Evolutionary conservation across 768 basidiomycete species (phyloP).

Genomic region (Leucocoprinus sp.): DNA sequence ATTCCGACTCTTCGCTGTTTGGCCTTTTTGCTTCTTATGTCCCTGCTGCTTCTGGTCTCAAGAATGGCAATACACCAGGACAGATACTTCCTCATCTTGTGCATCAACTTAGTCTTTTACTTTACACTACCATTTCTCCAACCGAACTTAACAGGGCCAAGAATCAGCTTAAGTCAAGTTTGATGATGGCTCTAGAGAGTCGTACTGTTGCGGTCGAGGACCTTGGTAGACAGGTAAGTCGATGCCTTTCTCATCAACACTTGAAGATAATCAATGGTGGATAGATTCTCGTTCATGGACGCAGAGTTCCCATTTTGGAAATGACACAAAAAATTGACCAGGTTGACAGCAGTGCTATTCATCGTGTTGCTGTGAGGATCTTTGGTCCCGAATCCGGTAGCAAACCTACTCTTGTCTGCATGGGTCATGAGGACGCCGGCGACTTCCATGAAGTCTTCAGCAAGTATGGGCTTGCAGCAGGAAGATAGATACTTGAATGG

Average conservation of each 20-base stretch:
- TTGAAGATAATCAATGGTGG: constrained; percentile 7
- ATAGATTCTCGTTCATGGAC: constrained; percentile 77
- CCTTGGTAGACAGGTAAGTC: constrained; percentile 73
- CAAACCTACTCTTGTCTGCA: constrained; percentile 72
- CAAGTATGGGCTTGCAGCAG: constrained; percentile 57
- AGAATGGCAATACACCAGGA: constrained; percentile 54
- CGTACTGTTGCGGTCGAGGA: constrained; percentile 81
- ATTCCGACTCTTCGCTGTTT: constrained; percentile 88
- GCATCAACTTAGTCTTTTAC: constrained; percentile 77
- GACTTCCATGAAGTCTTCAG: constrained; percentile 54
- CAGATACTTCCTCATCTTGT: constrained; percentile 80
- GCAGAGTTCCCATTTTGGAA: constrained; percentile 80
- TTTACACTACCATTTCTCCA: constrained; percentile 58
- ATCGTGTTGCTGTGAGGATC: constrained; percentile 66
- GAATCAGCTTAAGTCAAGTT: constrained; percentile 87
- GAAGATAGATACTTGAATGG: constrained; percentile 10
- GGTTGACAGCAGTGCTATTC: constrained; percentile 62
- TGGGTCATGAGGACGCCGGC: constrained; percentile 75
- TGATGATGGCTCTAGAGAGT: constrained; percentile 95
- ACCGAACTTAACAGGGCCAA: constrained; percentile 80
- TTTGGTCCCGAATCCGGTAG: constrained; percentile 57
- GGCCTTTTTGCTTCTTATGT: constrained; percentile 85
- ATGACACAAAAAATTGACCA: constrained; percentile 85
- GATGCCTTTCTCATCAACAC: neutral
- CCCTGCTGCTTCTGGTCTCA: constrained; percentile 47